Conservation (phyloP, 108 stramenopile species). For the Ochromonas danica region DNA sequence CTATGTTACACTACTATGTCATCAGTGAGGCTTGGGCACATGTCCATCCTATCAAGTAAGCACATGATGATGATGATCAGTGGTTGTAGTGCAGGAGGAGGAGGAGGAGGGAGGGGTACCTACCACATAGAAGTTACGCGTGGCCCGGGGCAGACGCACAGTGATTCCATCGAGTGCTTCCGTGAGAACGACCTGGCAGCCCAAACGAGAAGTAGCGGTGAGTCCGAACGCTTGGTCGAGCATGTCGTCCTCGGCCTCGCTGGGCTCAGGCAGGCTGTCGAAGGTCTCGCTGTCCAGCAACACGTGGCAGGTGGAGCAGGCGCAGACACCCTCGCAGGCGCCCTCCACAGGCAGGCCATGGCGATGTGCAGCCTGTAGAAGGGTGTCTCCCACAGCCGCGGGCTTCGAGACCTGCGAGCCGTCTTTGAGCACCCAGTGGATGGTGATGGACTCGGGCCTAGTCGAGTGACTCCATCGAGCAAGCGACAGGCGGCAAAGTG, state of each 20-base stretch:
- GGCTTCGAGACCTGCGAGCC: too few relatives aligned
- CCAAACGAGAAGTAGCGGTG: slow-evolving; percentile 76
- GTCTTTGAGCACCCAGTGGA: too few relatives aligned
- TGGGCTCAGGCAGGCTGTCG: slow-evolving; percentile 64
- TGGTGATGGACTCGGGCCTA: too few relatives aligned
- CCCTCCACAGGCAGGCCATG: slow-evolving; percentile 64
- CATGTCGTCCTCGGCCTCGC: slow-evolving; percentile 84
- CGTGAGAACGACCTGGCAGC: slow-evolving; percentile 83
- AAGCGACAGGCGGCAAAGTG: too few relatives aligned
- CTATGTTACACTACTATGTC: too few relatives aligned
- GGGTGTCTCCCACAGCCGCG: neutral
- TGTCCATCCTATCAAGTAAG: slow-evolving; percentile 74
- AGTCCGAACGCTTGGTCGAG: slow-evolving; percentile 96
- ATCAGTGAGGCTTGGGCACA: slow-evolving; percentile 88
- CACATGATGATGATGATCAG: neutral
- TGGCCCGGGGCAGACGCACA: slow-evolving; percentile 80
- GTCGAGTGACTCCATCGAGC: too few relatives aligned
- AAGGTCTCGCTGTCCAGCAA: slow-evolving; percentile 76
- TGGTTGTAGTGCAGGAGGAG: neutral
- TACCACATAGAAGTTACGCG: slow-evolving; percentile 88
- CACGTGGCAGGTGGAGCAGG: slow-evolving; percentile 95
- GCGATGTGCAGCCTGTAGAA: slow-evolving; percentile 38
- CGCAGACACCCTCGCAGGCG: slow-evolving; percentile 94
- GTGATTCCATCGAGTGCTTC: slow-evolving; percentile 85
- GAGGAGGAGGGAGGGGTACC: neutral